A percentile compares a stretch with the other conserved stretches of the same genome.
Evolutionary conservation across 2,329 filamentous ascomycete genomes (phyloP).

Genomic region (Arthrobotrys sphaeroides): DNA sequence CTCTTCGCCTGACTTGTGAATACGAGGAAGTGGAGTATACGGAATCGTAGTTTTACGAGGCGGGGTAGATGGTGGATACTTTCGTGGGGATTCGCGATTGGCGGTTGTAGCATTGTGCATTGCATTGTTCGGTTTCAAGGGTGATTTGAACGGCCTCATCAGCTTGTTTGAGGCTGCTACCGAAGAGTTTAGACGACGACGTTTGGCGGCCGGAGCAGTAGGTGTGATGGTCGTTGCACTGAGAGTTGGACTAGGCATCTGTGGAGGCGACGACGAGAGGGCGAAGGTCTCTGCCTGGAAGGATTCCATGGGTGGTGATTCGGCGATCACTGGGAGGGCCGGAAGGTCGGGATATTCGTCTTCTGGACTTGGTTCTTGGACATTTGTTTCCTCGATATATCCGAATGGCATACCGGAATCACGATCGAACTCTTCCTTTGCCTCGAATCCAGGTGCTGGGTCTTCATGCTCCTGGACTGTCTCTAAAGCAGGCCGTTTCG

Average conservation of each 20-base stretch:
- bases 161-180: constrained; percentile 23
- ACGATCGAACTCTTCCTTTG: background rate
- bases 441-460: no score
- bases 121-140: constrained; percentile 40
- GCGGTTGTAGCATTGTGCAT: constrained; percentile 7
- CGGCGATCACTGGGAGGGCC: constrained; percentile 35
- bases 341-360: background rate
- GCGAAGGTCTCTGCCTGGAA: constrained; percentile 5
- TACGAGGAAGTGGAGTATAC: constrained; percentile 29
- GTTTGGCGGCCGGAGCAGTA: constrained; percentile 32
- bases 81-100: background rate
- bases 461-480: constrained; percentile 11
- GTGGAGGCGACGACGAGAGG: constrained; percentile 40
- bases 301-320: constrained; percentile 11
- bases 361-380: background rate
- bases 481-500: background rate
- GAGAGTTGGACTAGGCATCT: constrained; percentile 27
- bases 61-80: constrained; percentile 44
- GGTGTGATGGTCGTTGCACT: constrained; percentile 30
- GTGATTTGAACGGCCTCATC: constrained; percentile 48
- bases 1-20: constrained; percentile 9
- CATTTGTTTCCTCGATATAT: background rate
- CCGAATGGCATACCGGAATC: background rate
- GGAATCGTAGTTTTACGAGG: constrained; percentile 27
- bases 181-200: constrained; percentile 47